phyloP scores from a whole-genome alignment of 2,329 filamentous ascomycete genomes.

The Penicillium sp. region DNA sequence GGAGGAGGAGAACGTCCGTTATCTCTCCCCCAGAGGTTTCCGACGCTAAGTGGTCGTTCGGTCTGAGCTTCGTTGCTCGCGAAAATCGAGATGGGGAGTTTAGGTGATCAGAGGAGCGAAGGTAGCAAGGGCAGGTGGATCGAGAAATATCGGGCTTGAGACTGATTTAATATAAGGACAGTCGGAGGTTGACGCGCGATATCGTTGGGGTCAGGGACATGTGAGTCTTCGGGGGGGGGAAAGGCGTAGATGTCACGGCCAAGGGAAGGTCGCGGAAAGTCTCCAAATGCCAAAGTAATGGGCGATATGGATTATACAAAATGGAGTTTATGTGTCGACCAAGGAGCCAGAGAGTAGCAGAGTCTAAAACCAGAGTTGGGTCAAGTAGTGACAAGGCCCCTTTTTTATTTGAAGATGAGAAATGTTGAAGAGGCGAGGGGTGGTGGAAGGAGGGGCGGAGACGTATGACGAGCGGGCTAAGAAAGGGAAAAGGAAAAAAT shows the following conservation, averaged over 20 bases:
- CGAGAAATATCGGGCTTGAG: neutral
- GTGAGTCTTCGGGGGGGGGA: constrained; percentile 22
- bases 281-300: neutral
- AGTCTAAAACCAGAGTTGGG: constrained; percentile 5
- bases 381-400: constrained; percentile 7
- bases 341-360: neutral
- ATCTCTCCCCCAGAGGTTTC: neutral
- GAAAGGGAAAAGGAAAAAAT: constrained; percentile 28
- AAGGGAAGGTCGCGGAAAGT: neutral
- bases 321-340: neutral
- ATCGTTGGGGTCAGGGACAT: constrained; percentile 7
- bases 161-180: neutral
- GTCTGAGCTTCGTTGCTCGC: neutral
- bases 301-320: neutral
- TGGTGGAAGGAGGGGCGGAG: constrained; percentile 31
- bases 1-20: neutral
- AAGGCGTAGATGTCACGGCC: constrained; percentile 8
- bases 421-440: constrained; percentile 30
- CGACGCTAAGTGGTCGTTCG: neutral
- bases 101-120: neutral
- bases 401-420: constrained; percentile 20
- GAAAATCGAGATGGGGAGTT: neutral
- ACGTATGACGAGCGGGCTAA: constrained; percentile 31
- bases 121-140: constrained; percentile 5
- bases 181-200: neutral